phyloP scores from a whole-genome alignment of 139 green algal species.

The Trebouxia sp. region DNA sequence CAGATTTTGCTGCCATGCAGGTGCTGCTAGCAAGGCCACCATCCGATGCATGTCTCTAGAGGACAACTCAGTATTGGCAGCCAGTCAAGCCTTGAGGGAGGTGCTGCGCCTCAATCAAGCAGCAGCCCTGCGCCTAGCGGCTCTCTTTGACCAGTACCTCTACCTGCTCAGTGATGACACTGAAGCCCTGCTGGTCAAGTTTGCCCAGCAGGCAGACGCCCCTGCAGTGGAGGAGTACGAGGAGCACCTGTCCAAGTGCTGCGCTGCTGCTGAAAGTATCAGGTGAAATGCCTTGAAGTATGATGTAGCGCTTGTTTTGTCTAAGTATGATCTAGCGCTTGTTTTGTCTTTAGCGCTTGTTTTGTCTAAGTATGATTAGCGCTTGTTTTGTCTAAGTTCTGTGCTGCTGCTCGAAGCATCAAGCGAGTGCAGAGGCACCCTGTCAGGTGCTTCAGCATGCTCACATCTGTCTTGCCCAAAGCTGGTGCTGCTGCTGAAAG shows the following conservation, averaged over 20 bases:
- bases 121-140: conserved; percentile 28
- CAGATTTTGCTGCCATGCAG: background rate
- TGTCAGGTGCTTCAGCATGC: background rate
- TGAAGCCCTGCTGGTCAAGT: conserved; percentile 24
- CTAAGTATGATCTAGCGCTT: too few species aligned
- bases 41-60: conserved; percentile 28
- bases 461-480: background rate
- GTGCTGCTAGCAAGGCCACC: background rate
- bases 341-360: too few species aligned
- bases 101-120: conserved; percentile 31
- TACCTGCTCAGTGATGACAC: conserved; percentile 41
- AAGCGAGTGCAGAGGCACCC: too few species aligned
- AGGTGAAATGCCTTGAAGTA: background rate
- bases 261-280: conserved; percentile 44
- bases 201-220: conserved; percentile 27
- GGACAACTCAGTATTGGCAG: conserved; percentile 14
- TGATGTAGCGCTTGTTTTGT: too few species aligned
- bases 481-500: conserved; percentile 44
- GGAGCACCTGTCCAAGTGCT: conserved; percentile 57
- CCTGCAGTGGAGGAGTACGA: conserved; percentile 50
- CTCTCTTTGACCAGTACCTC: conserved; percentile 42
- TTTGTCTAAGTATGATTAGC: too few species aligned
- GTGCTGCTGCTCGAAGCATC: conserved; percentile 34
- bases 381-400: conserved; percentile 57
- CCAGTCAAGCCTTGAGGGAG: background rate